Conservation (phyloP, 352 stramenopile genomes). For the Pythium phragmiticola region DNA sequence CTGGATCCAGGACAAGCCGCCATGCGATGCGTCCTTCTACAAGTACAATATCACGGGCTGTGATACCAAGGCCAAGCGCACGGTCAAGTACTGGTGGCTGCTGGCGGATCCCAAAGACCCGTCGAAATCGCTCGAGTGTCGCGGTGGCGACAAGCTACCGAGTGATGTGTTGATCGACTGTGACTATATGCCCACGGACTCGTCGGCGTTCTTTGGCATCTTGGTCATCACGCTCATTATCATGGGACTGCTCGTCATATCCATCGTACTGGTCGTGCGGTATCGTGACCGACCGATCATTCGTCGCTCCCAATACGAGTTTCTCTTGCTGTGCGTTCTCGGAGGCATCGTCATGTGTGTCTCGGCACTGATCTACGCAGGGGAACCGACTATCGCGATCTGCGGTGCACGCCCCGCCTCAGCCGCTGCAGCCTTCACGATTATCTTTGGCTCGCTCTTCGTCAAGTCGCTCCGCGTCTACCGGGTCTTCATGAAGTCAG, state of each 20-base stretch:
- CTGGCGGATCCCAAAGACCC: slow-evolving; percentile 24
- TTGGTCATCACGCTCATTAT: slow-evolving; percentile 37
- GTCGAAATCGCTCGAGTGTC: slow-evolving; percentile 36
- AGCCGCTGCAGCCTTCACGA: slow-evolving; percentile 25
- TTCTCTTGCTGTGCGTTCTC: slow-evolving; percentile 49
- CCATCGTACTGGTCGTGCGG: slow-evolving; percentile 29
- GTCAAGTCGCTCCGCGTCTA: slow-evolving; percentile 43
- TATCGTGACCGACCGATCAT: slow-evolving; percentile 40
- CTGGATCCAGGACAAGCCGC: slow-evolving; percentile 34
- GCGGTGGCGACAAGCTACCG: slow-evolving; percentile 28
- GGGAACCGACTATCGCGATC: slow-evolving; percentile 32
- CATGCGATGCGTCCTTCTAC: slow-evolving; percentile 43
- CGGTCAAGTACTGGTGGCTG: slow-evolving; percentile 42
- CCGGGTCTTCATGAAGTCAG: slow-evolving; percentile 28
- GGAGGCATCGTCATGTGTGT: slow-evolving; percentile 53
- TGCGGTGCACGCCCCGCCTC: slow-evolving; percentile 33
- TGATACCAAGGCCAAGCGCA: slow-evolving; percentile 27
- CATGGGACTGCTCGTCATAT: slow-evolving; percentile 21
- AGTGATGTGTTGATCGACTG: slow-evolving; percentile 22
- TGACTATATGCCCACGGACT: slow-evolving; percentile 30
- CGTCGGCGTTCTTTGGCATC: slow-evolving; percentile 16
- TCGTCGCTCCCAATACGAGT: slow-evolving; percentile 68
- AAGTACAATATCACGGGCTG: slow-evolving; percentile 40
- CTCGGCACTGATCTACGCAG: slow-evolving; percentile 39
- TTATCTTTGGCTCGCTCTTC: slow-evolving; percentile 30